Evolutionary conservation across 2,329 filamentous ascomycete genomes (phyloP), one percentile per base, ranked within the genome.

Genomic region (Lasiodiplodia hormozganensis): DNA sequence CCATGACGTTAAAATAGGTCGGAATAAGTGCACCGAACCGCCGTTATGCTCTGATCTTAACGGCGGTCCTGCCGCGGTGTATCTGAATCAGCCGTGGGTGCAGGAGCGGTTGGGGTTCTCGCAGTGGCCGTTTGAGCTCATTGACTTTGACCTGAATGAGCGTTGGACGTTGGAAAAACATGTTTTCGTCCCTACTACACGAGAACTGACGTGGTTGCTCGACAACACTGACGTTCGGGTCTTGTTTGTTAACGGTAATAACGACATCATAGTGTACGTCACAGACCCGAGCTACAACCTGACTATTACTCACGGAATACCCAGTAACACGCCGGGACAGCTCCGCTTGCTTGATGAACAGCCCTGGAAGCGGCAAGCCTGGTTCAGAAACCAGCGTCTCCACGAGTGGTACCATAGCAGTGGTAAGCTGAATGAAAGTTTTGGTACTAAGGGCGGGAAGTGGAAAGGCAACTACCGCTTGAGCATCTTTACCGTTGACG

Each of bases 21-120:
- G 51, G 51, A 4, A 28, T 28, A 31, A 28, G 11, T 53, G 51
- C 14, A 18, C 11, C 12, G 51, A 53, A 25, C 51, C 51, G 51
- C 51, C 51, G 11, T 25, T 53, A 25, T 53, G 51, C 51, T 53
- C 51, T 23, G 14, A 53, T 18, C 14, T 53, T 12, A 53, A 53
- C 23, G 23, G 51, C 23, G 51, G 51, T 5, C 51, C 51, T 28
- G 51, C 51, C 10, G 51, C 23, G 25, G 51, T 11, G 51, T 53
- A 53, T 31, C 51, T 53, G 10, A 53, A 53, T 53, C 51, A 21
- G 14, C 51, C 51, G 51, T 53, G 51, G 51, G 51, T 53, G 23
- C 51, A 53, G 51, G 51, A 53, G 10, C 51, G 51, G 4, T 25
- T 53, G 51, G 51, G 51, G 10, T 53, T 53, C 51, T 11, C 23